phyloP scores from a whole-genome alignment of 148 eudicot species.

The Fagopyrum tataricum region DNA sequence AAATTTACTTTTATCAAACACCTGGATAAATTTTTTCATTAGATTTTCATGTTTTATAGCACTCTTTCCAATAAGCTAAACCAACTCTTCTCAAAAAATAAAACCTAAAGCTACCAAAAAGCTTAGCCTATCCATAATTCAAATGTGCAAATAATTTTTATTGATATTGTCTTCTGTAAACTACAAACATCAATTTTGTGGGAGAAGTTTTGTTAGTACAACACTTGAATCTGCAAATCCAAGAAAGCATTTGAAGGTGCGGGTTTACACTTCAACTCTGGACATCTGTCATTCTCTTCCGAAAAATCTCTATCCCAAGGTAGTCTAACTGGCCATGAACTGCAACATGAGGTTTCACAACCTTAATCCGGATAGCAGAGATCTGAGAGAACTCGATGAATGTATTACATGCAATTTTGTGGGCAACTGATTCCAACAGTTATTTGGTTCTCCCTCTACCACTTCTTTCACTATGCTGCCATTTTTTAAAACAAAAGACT shows the following conservation, averaged over 20 bases:
- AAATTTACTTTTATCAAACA: too few relatives aligned
- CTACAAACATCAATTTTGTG: not conserved
- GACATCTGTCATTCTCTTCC: slow-evolving; percentile 33
- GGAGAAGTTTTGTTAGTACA: not conserved
- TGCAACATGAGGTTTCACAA: slow-evolving; percentile 90
- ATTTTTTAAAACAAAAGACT: slow-evolving; percentile 4
- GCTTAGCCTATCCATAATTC: too few relatives aligned
- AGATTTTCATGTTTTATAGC: too few relatives aligned
- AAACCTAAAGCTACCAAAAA: too few relatives aligned
- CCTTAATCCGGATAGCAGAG: slow-evolving; percentile 62
- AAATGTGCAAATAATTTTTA: too few relatives aligned
- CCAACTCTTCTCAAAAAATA: too few relatives aligned
- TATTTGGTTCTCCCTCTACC: slow-evolving; percentile 63
- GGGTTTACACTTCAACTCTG: slow-evolving; percentile 16
- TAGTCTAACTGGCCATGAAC: slow-evolving; percentile 77
- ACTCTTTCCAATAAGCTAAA: too few relatives aligned
- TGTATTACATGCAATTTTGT: slow-evolving; percentile 52
- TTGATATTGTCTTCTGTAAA: not conserved
- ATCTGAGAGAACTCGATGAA: slow-evolving; percentile 44
- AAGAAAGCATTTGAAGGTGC: not conserved
- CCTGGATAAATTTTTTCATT: too few relatives aligned
- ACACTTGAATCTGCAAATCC: not conserved
- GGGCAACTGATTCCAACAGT: slow-evolving; percentile 81
- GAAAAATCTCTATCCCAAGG: slow-evolving; percentile 76
- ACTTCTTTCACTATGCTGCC: slow-evolving; percentile 69